Percentiles rank a stretch among this genome's conserved stretches.
These are phyloP conservation scores for Arthrobotrys pseudoclavata DNA, from an alignment of 2,329 filamentous ascomycete genomes.

Conservation along the genomic window DNA sequence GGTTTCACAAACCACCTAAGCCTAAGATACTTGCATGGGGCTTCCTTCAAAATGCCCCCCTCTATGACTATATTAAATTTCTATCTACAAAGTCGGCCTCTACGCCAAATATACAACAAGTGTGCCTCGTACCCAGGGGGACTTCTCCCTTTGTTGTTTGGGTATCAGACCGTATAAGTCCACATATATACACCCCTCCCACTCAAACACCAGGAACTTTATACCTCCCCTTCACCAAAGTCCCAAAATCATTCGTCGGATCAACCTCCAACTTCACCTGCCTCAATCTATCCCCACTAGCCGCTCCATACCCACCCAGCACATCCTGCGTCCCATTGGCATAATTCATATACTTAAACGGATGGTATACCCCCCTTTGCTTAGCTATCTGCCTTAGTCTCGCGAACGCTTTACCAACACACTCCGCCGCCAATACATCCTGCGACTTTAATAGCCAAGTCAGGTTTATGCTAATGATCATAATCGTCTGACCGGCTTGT, in stretches of 20 bases:
- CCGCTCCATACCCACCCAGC: conserved; percentile 36
- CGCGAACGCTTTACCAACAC: conserved; percentile 28
- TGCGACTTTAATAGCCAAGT: conserved; percentile 29
- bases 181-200: not conserved
- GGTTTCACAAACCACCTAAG: too few relatives aligned
- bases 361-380: conserved; percentile 31
- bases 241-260: conserved; percentile 52
- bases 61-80: not conserved
- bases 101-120: too few relatives aligned
- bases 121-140: too few relatives aligned
- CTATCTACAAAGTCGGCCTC: not conserved
- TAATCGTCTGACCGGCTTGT: conserved; percentile 40
- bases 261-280: conserved; percentile 42
- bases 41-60: too few relatives aligned
- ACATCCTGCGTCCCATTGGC: conserved; percentile 57
- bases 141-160: too few relatives aligned
- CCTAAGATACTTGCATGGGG: too few relatives aligned
- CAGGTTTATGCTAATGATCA: conserved; percentile 55
- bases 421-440: conserved; percentile 30
- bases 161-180: too few relatives aligned
- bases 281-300: conserved; percentile 29
- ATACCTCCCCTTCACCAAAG: conserved; percentile 52
- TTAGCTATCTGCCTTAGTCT: conserved; percentile 22
- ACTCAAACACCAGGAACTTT: conserved; percentile 5
- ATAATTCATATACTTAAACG: conserved; percentile 56